Conservation (phyloP, 306 rosid species). For the Cucumis melo region DNA sequence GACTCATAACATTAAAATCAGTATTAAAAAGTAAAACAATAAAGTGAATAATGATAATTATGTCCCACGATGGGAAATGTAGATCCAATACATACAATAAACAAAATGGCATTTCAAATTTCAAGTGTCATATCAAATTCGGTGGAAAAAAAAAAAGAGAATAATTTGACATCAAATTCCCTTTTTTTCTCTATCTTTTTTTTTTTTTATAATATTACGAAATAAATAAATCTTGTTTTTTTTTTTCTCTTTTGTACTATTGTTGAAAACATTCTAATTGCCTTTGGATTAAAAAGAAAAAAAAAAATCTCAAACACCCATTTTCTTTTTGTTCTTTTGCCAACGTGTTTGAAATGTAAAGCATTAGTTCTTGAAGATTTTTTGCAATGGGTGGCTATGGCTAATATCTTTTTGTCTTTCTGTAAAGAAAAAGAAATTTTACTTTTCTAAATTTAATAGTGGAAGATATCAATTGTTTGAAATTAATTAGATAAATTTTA, state of each 20-base stretch:
- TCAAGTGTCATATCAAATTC: not conserved
- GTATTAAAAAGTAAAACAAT: not conserved
- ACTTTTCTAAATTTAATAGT: not conserved
- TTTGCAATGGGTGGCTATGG: not conserved
- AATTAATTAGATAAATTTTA: too few relatives aligned
- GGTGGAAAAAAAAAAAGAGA: not conserved
- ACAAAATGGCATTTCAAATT: not conserved
- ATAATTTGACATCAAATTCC: not conserved
- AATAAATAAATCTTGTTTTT: too few relatives aligned
- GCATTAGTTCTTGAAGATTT: not conserved
- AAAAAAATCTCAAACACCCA: not conserved
- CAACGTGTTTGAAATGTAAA: not conserved
- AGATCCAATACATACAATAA: not conserved
- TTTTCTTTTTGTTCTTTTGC: not conserved
- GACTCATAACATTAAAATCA: not conserved
- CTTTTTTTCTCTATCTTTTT: not conserved
- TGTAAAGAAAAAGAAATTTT: not conserved
- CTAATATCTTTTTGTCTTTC: not conserved
- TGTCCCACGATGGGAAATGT: not conserved
- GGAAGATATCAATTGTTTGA: not conserved
- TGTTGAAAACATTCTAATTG: not conserved
- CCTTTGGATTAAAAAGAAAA: not conserved
- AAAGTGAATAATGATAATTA: not conserved
- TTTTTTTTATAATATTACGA: too few relatives aligned
- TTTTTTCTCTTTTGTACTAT: not conserved